A percentile compares a stretch with the other conserved stretches of the same genome.
Conservation (phyloP, 2,329 filamentous ascomycete genomes). For the Alternaria dauci region DNA sequence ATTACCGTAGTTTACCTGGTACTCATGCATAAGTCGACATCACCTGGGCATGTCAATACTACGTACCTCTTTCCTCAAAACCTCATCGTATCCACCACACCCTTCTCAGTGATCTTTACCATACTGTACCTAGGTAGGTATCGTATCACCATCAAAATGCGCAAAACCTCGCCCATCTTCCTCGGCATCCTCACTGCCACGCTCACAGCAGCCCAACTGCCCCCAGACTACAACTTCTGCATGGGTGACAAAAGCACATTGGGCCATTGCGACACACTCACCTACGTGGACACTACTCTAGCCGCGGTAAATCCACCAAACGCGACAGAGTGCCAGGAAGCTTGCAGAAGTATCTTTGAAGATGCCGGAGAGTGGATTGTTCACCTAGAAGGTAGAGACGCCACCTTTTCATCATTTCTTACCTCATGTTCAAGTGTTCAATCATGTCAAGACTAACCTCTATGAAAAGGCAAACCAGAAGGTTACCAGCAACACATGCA, state of each 20-base stretch:
- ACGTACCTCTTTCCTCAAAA: not conserved
- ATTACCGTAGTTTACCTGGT: not conserved
- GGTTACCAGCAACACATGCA: conserved; percentile 27
- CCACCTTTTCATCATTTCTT: not conserved
- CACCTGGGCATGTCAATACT: not conserved
- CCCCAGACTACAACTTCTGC: conserved; percentile 12
- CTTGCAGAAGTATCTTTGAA: conserved; percentile 21
- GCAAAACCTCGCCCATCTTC: too few relatives aligned
- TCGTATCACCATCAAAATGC: not conserved
- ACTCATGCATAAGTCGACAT: not conserved
- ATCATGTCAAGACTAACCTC: not conserved
- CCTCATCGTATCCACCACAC: not conserved
- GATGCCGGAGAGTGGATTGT: conserved; percentile 36
- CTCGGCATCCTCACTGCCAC: conserved; percentile 8
- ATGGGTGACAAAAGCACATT: conserved; percentile 11
- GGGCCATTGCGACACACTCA: conserved; percentile 29
- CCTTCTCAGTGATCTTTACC: not conserved
- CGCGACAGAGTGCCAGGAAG: conserved; percentile 23
- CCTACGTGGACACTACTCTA: conserved; percentile 26
- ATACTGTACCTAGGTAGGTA: not conserved
- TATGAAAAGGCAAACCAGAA: conserved; percentile 17
- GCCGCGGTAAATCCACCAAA: conserved; percentile 16
- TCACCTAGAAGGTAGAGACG: conserved; percentile 19
- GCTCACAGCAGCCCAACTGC: conserved; percentile 1
- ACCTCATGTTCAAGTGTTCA: not conserved